Percentiles rank a stretch among this genome's conserved stretches.
Conservation (phyloP, 2,329 filamentous ascomycete genomes). For the Davidsoniella virescens region DNA sequence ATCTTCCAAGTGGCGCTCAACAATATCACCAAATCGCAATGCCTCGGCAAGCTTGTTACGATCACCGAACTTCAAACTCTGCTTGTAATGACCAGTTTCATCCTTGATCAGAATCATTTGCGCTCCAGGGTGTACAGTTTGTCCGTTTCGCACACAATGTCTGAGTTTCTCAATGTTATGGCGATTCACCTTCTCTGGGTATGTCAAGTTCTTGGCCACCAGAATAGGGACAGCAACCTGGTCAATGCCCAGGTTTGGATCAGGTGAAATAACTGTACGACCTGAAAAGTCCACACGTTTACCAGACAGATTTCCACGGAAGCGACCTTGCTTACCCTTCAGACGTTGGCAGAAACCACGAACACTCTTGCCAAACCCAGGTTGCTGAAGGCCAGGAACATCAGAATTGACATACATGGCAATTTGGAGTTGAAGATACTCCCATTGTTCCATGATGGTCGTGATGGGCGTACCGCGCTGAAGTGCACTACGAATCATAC, state of each 20-base stretch:
- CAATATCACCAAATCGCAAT: conserved; percentile 68
- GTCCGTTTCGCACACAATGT: conserved; percentile 58
- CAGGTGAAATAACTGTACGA: conserved; percentile 91
- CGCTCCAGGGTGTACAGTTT: conserved; percentile 70
- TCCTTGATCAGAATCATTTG: conserved; percentile 64
- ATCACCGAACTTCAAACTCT: conserved; percentile 60
- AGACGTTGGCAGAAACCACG: conserved; percentile 87
- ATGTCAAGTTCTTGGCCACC: conserved; percentile 93
- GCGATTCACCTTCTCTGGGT: conserved; percentile 72
- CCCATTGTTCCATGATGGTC: conserved; percentile 96
- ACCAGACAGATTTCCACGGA: conserved; percentile 89
- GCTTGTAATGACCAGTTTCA: conserved; percentile 47
- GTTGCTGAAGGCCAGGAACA: conserved; percentile 78
- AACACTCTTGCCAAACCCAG: conserved; percentile 73
- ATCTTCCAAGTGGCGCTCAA: conserved; percentile 89
- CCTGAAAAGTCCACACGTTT: conserved; percentile 98
- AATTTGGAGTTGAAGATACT: conserved; percentile 86
- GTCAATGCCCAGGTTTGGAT: conserved; percentile 85
- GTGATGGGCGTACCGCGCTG: conserved; percentile 70
- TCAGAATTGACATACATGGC: conserved; percentile 98
- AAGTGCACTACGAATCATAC: conserved; percentile 67
- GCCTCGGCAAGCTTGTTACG: conserved; percentile 54
- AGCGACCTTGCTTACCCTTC: conserved; percentile 94
- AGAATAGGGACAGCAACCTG: conserved; percentile 82
- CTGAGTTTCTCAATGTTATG: conserved; percentile 76